Conservation (phyloP, 78 protist species). For the Dictyostelium brefeldianum region DNA sequence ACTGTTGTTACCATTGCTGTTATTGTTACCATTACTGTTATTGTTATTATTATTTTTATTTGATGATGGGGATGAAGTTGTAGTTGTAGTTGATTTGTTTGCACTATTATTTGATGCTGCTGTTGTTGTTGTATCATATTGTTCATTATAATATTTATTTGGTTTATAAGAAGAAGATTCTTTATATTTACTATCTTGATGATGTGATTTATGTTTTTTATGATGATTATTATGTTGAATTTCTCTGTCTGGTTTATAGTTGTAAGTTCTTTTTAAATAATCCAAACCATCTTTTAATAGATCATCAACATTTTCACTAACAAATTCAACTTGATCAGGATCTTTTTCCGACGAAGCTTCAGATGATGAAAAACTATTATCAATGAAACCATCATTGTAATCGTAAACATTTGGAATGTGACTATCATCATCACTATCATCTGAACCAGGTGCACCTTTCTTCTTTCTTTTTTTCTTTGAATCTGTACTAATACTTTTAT, state of each 20-base stretch:
- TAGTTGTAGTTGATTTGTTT: not conserved
- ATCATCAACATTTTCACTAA: conserved; percentile 22
- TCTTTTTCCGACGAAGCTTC: not conserved
- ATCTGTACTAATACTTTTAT: conserved; percentile 14
- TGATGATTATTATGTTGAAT: not conserved
- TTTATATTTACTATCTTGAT: not conserved
- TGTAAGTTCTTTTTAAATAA: conserved; percentile 37
- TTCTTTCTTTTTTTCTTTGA: conserved; percentile 31
- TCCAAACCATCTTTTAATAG: conserved; percentile 36
- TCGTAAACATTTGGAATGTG: conserved; percentile 65
- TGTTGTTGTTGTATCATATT: not conserved
- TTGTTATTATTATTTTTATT: not conserved
- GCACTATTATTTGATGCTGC: no score
- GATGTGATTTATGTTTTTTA: not conserved
- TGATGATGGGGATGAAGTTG: not conserved
- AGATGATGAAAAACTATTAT: not conserved
- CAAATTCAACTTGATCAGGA: conserved; percentile 4
- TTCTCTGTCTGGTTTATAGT: not conserved
- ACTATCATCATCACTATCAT: conserved; percentile 59
- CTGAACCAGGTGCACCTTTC: conserved; percentile 8
- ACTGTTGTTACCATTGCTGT: not conserved
- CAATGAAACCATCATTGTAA: conserved; percentile 43
- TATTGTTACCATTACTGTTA: not conserved
- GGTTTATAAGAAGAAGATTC: not conserved
- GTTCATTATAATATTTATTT: conserved; percentile 10